Conservation (phyloP, 495 filamentous ascomycete species). For the Sordaria brevicollis region DNA sequence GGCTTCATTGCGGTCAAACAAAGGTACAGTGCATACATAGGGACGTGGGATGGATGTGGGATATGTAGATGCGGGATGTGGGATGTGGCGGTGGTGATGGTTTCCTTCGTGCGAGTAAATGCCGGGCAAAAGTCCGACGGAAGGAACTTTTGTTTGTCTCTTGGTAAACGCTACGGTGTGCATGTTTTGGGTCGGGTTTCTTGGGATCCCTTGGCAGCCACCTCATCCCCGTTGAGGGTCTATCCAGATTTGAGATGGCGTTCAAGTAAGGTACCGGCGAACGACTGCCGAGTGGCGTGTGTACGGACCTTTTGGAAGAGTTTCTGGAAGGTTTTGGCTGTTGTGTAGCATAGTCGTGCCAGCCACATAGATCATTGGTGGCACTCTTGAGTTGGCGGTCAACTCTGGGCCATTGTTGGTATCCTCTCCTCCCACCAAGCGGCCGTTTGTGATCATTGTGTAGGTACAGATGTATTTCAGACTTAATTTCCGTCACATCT, state of each 20-base stretch:
- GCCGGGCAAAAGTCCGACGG: neutral
- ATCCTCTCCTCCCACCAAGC: no score
- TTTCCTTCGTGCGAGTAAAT: neutral
- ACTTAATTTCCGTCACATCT: no score
- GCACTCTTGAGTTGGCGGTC: no score
- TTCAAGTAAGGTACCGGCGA: neutral
- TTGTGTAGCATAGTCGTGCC: neutral
- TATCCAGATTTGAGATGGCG: neutral
- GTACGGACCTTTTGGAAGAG: neutral
- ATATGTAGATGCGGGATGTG: no score
- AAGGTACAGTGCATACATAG: no score
- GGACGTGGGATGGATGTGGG: neutral
- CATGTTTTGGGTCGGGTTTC: neutral
- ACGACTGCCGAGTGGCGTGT: neutral
- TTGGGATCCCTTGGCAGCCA: neutral
- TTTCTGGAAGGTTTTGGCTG: neutral
- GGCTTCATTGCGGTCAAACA: neutral
- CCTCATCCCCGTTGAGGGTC: neutral
- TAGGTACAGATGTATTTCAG: no score
- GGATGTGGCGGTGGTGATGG: neutral
- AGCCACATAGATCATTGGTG: no score
- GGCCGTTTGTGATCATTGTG: no score
- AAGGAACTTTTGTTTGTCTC: neutral
- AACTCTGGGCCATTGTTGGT: no score
- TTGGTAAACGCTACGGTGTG: neutral